Base-by-base conservation (phyloP, 225 moss, liverwort and hornwort species). In the Marchantia paleacea region DNA sequence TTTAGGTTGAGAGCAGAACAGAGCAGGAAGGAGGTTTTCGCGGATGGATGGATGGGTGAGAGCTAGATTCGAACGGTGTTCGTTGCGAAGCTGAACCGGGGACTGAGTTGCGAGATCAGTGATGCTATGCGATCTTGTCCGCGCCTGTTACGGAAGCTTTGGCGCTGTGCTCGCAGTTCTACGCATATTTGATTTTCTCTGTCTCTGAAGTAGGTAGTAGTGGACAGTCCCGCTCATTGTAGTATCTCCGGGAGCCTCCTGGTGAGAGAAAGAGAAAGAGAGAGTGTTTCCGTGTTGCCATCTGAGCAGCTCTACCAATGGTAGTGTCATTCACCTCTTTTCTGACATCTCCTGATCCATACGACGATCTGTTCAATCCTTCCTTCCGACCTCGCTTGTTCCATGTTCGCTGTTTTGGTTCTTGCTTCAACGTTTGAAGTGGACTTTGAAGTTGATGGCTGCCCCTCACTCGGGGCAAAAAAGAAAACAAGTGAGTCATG, bases 91-190 rank as follows among this genome's bases (percentile, higher is more conserved):
- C 29, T 75, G 12, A 26, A 30, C 53, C 5, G 39, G 39, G 39
- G 3, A 39, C 39, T 39, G 39, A 58, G 30, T 76, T 58, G 28
- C 22, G 39, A 62, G 60, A 62, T 62, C 60, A 76, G 58, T 62
- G 76, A 76, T 76, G 47, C 31, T 61, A 39, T 20, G 47, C 61
- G 12, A 62, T 76, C 76, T 76, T 76, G 76, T 76, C 76, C 76
- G 60, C 60, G 61, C 76, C 60, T 14, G 28, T 39, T 8, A 6
- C 39, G 60, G 61, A n/a, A 76, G 54, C 54, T 74, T 74, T 55
- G 54, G 26, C 29, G 25, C 54, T 52, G 24, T 55, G 52, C 52
- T 39, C 39, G 12, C 49, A n/a, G 73, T 52, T 74, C 28, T 3
- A 3, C 26, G 53, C 52, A 74, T 74, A 74, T 74, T 10, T 74